These are phyloP conservation scores for Colletotrichum scovillei DNA, from an alignment of 2,329 filamentous ascomycete species.

Conservation along the genomic window DNA sequence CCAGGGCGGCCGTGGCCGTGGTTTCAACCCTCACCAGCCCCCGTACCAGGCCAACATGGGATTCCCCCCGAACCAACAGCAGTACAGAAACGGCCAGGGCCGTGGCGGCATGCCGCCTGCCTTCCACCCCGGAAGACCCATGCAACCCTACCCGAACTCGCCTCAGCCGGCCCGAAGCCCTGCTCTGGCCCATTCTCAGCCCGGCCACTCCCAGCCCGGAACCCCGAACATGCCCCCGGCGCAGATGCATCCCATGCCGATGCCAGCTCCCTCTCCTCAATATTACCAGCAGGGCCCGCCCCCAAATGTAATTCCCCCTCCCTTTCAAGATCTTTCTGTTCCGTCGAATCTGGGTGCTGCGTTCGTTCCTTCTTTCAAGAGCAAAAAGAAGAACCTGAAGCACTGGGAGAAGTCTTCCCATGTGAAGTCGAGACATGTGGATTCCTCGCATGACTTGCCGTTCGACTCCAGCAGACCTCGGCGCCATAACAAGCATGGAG, in stretches of 20 bases:
- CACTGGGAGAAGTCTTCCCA: conserved; percentile 56
- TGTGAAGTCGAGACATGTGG: conserved; percentile 47
- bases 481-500: conserved; percentile 60
- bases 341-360: conserved; percentile 5
- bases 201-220: conserved; percentile 73
- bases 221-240: conserved; percentile 76
- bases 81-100: conserved; percentile 58
- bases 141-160: conserved; percentile 68
- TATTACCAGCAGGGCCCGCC: conserved; percentile 66
- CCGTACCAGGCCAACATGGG: conserved; percentile 56
- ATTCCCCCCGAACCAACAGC: conserved; percentile 54
- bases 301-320: conserved; percentile 63
- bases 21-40: conserved; percentile 59
- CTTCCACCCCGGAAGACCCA: conserved; percentile 51
- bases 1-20: conserved; percentile 62
- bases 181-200: conserved; percentile 72
- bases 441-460: conserved; percentile 49
- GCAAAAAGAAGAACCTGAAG: conserved; percentile 55
- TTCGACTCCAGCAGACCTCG: conserved; percentile 46
- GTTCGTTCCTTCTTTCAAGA: conserved; percentile 47
- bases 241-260: conserved; percentile 70
- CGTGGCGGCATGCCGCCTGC: conserved; percentile 60
- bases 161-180: conserved; percentile 75
- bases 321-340: conserved; percentile 46
- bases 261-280: conserved; percentile 67